Percentiles rank a stretch among this genome's conserved stretches.
These are phyloP conservation scores for Thalassiosira hispida DNA, from an alignment of 352 stramenopile genomes.

Conservation along the genomic window DNA sequence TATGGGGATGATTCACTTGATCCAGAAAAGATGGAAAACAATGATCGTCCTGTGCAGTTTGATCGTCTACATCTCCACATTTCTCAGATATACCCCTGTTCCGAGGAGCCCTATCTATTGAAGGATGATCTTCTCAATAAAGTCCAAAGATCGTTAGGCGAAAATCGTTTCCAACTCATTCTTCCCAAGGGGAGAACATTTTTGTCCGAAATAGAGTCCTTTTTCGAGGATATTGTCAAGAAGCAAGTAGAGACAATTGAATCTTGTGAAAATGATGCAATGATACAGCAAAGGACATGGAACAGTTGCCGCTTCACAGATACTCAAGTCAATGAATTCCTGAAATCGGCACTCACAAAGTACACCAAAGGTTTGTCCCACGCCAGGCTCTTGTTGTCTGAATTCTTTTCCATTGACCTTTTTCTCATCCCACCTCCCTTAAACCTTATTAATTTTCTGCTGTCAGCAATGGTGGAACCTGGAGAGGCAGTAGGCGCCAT, in stretches of 20 bases:
- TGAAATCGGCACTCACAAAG: slow-evolving; percentile 82
- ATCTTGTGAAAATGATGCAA: slow-evolving; percentile 34
- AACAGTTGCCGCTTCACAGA: slow-evolving; percentile 92
- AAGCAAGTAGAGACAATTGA: slow-evolving; percentile 63
- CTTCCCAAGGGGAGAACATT: slow-evolving; percentile 77
- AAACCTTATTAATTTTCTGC: background rate
- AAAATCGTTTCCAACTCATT: slow-evolving; percentile 71
- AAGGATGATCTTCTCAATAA: slow-evolving; percentile 88
- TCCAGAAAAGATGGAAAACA: slow-evolving; percentile 94
- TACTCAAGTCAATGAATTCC: slow-evolving; percentile 76
- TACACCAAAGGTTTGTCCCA: slow-evolving; percentile 68
- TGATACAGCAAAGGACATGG: slow-evolving; percentile 78
- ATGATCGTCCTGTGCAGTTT: slow-evolving; percentile 96
- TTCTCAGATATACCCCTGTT: slow-evolving; percentile 67
- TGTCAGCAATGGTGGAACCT: slow-evolving; percentile 86
- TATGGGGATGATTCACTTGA: slow-evolving; percentile 99
- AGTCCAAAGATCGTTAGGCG: slow-evolving; percentile 86
- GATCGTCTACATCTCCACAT: slow-evolving; percentile 92
- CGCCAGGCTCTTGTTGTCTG: slow-evolving; percentile 5
- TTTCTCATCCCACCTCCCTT: background rate
- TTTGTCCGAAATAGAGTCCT: slow-evolving; percentile 73
- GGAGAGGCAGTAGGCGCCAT: slow-evolving; percentile 97
- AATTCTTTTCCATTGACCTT: background rate
- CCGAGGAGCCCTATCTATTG: slow-evolving; percentile 77
- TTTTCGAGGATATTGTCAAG: slow-evolving; percentile 68